These are phyloP conservation scores for Suillus occidentalis DNA, from an alignment of 768 basidiomycete genomes.

Conservation along the genomic window DNA sequence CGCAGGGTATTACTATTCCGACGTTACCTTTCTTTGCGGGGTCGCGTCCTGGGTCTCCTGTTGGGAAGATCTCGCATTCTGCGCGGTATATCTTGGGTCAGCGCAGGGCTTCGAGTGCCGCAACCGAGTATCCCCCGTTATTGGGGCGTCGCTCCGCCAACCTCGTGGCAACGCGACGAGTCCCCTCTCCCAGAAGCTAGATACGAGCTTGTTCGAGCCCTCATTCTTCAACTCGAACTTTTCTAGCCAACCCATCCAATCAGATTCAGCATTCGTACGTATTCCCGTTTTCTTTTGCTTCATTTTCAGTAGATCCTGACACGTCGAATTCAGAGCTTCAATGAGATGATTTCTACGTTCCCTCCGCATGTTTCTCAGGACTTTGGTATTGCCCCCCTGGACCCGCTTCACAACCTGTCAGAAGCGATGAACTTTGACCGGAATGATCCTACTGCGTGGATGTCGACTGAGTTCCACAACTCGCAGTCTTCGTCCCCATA, in stretches of 20 bases:
- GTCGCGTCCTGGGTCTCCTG: conserved; percentile 47
- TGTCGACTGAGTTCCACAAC: conserved; percentile 17
- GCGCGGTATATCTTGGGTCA: conserved; percentile 43
- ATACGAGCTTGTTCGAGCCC: conserved; percentile 48
- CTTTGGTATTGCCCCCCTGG: conserved; percentile 26
- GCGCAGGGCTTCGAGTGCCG: conserved; percentile 51
- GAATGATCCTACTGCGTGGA: conserved; percentile 12
- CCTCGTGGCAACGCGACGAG: conserved; percentile 41
- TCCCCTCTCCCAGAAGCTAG: conserved; percentile 50
- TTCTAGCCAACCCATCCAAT: conserved; percentile 20
- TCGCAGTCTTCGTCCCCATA: conserved; percentile 40
- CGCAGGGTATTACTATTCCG: conserved; percentile 41
- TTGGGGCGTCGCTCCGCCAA: conserved; percentile 23
- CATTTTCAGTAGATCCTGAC: neutral
- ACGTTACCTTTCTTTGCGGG: conserved; percentile 36
- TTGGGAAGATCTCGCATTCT: conserved; percentile 43
- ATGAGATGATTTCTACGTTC: conserved; percentile 25
- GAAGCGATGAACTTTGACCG: conserved; percentile 12
- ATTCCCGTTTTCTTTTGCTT: neutral
- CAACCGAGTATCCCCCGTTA: conserved; percentile 35
- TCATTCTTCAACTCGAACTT: conserved; percentile 36
- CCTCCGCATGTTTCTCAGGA: conserved; percentile 20
- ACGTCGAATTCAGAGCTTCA: conserved; percentile 17
- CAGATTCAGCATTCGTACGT: conserved; percentile 21
- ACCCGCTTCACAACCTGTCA: conserved; percentile 21